Evolutionary conservation across 768 basidiomycete genomes (phyloP).

Genomic region (Russula brevipes): DNA sequence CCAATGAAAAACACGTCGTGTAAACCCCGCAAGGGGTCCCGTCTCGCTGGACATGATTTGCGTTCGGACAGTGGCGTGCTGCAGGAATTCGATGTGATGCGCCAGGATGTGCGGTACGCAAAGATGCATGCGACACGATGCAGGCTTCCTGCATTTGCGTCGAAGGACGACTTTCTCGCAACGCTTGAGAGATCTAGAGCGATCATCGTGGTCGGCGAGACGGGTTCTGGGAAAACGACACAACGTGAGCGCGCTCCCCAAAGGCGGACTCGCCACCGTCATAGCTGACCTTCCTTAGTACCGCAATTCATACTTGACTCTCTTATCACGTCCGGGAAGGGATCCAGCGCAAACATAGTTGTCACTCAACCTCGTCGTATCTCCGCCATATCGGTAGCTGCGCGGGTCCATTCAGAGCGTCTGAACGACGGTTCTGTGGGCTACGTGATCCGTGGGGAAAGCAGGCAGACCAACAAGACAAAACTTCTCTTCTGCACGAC

Average conservation of each 20-base stretch:
- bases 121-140: slow-evolving; percentile 51
- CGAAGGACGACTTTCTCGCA: slow-evolving; percentile 56
- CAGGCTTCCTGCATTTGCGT: slow-evolving; percentile 72
- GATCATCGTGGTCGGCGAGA: slow-evolving; percentile 86
- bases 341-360: slow-evolving; percentile 67
- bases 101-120: slow-evolving; percentile 45
- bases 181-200: slow-evolving; percentile 56
- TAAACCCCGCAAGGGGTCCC: slow-evolving; percentile 27
- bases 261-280: not conserved
- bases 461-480: slow-evolving; percentile 57
- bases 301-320: slow-evolving; percentile 89
- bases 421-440: slow-evolving; percentile 74
- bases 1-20: not conserved
- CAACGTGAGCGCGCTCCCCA: slow-evolving; percentile 47
- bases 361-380: slow-evolving; percentile 88
- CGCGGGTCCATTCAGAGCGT: slow-evolving; percentile 80
- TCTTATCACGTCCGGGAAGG: slow-evolving; percentile 55
- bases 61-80: slow-evolving; percentile 48
- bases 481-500: slow-evolving; percentile 89
- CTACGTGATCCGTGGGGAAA: slow-evolving; percentile 87
- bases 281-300: slow-evolving; percentile 38
- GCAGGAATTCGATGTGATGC: slow-evolving; percentile 46
- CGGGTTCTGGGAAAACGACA: slow-evolving; percentile 90
- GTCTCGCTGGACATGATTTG: slow-evolving; percentile 34
- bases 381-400: slow-evolving; percentile 83